phyloP scores from a whole-genome alignment of 192 early-diverging fungal genomes.

The Entomortierella beljakovae region DNA sequence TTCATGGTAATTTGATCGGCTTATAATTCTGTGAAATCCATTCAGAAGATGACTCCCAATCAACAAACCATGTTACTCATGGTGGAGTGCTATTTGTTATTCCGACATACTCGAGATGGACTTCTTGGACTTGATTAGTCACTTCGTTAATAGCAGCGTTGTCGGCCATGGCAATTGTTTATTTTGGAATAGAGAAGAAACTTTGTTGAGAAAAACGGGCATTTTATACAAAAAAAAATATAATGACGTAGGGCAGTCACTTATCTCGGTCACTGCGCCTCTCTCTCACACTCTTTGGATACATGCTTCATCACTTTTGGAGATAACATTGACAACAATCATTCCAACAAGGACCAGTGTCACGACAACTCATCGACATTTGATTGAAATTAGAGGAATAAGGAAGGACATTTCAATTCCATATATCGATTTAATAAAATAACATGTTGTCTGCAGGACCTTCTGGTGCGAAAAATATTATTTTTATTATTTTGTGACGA shows the following conservation, averaged over 20 bases:
- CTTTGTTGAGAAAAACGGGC: background rate
- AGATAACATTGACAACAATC: no score
- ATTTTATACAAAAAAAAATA: background rate
- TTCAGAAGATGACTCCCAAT: background rate
- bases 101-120: constrained; percentile 41
- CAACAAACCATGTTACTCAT: no score
- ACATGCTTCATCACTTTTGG: no score
- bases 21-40: background rate
- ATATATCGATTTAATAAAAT: background rate
- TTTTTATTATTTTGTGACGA: constrained; percentile 14
- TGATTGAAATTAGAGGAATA: no score
- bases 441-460: constrained; percentile 46
- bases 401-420: no score
- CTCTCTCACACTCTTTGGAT: no score
- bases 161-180: constrained; percentile 29
- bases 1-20: background rate
- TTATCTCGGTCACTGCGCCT: no score
- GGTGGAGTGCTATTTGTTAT: background rate
- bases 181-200: background rate
- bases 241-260: no score
- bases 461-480: constrained; percentile 24
- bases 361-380: no score
- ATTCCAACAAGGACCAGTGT: no score
- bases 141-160: constrained; percentile 40
- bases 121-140: constrained; percentile 50